phyloP scores from a whole-genome alignment of 345 rosid genomes.

The Limnanthes douglasii region DNA sequence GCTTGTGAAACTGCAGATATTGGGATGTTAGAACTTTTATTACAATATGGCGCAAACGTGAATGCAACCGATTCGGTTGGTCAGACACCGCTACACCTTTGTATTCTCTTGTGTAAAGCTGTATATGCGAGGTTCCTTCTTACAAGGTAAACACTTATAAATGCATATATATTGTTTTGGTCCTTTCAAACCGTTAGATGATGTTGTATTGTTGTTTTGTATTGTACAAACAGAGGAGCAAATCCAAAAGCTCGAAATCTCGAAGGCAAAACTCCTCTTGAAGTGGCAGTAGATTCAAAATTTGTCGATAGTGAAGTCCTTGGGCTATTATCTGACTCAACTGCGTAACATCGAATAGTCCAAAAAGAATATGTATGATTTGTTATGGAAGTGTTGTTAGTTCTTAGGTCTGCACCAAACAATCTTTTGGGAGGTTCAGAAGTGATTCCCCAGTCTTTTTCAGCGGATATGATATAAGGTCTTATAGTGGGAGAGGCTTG shows the following conservation, averaged over 20 bases:
- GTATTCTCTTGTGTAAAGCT: constrained; percentile 49
- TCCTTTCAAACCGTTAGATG: too few species aligned
- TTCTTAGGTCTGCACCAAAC: too few species aligned
- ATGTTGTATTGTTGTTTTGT: background rate
- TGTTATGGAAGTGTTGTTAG: too few species aligned
- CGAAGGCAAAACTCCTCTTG: constrained; percentile 55
- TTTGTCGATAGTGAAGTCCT: constrained; percentile 51
- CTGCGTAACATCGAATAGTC: constrained; percentile 25
- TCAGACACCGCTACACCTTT: constrained; percentile 66
- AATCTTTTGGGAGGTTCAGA: too few species aligned
- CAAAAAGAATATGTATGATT: too few species aligned
- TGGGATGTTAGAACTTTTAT: constrained; percentile 92
- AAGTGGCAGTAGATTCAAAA: constrained; percentile 42
- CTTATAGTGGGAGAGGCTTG: too few species aligned
- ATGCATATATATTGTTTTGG: too few species aligned
- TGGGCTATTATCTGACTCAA: constrained; percentile 46
- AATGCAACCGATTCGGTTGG: constrained; percentile 70
- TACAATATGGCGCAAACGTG: constrained; percentile 85
- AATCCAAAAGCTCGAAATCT: constrained; percentile 41
- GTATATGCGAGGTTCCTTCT: constrained; percentile 65
- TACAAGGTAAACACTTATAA: constrained; percentile 41
- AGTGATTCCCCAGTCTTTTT: too few species aligned
- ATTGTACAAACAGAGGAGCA: constrained; percentile 83
- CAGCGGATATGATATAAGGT: too few species aligned
- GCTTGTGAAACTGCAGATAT: constrained; percentile 93